phyloP scores from a whole-genome alignment of 805 yeast genomes.

The Jamesozyma gamospora region DNA sequence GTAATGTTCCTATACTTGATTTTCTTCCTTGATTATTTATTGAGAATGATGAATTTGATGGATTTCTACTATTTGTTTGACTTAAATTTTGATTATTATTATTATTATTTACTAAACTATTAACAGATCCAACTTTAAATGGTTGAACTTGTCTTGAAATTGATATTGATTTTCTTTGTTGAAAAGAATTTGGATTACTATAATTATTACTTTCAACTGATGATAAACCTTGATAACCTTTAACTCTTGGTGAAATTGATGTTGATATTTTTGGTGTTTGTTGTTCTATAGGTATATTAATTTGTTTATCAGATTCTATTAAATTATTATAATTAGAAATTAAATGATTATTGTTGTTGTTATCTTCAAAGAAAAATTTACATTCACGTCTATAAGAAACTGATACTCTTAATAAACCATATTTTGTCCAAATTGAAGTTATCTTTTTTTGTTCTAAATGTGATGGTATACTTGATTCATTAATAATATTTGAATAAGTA shows the following conservation, averaged over 20 bases:
- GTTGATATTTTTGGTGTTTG: background rate
- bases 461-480: slow-evolving; percentile 32
- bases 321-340: background rate
- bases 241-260: slow-evolving; percentile 8
- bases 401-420: slow-evolving; percentile 64
- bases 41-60: slow-evolving; percentile 36
- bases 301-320: background rate
- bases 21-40: slow-evolving; percentile 34
- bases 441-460: slow-evolving; percentile 56
- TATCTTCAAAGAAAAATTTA: slow-evolving; percentile 42
- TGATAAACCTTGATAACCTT: background rate
- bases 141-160: slow-evolving; percentile 26
- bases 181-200: slow-evolving; percentile 3
- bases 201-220: slow-evolving; percentile 2
- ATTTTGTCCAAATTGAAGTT: slow-evolving; percentile 61
- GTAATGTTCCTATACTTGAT: slow-evolving; percentile 25
- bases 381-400: slow-evolving; percentile 72
- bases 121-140: slow-evolving; percentile 32
- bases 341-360: background rate
- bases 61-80: slow-evolving; percentile 31
- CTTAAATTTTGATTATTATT: slow-evolving; percentile 9
- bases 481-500: slow-evolving; percentile 25
- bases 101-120: slow-evolving; percentile 17
- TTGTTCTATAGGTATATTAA: background rate
- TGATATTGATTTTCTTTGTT: slow-evolving; percentile 12